Base-by-base conservation (phyloP, 345 rosid species). In the Firmiana major region DNA sequence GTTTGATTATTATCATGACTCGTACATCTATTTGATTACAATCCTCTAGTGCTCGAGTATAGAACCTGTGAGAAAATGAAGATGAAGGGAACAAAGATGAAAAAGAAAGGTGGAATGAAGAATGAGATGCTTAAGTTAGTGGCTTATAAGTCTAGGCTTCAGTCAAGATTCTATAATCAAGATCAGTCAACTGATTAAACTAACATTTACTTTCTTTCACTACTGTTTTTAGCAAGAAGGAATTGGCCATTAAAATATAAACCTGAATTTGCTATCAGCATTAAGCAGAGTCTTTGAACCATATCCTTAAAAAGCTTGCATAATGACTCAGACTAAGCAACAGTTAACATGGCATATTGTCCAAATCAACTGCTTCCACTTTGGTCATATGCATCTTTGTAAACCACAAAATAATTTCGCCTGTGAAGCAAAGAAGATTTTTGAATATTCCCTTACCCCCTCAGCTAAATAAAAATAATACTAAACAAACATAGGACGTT, bases 111-210 rank as follows among this genome's bases (percentile, higher is more conserved):
- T 81, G 26, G 42, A 62, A 73, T 74, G 77, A 74, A 77, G 87
- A 79, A 85, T 84, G 67, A 69, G 88, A 84, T 88, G 84, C 89
- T 81, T 72, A 36, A 75, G 62, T 74, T 78, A 72, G 85, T 80
- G 89, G 89, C 76, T 76, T 68, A 78, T 12, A 48, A 48, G 75
- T 67, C 65, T 69, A 36, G 72, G 70, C 63, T 74, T 71, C 53
- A 12, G 82, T 81, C 85, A 81, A 80, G 84, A 84, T 81, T 81
- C 81, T 24, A 73, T 76, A 57, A 54, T 22, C 71, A 66, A 85
- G 75, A 80, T 77, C 73, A 77, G 84, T 84, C 86, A 81, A 79
- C 79, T 71, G 58, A 71, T 71, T 51, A 71, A 55, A 80, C 79
- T 19, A 57, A 81, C 80, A 58, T 76, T 71, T 71, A 19, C 62